Percentiles rank a stretch among this genome's conserved stretches.
Conservation (phyloP, 306 rosid genomes). For the Cercis canadensis region DNA sequence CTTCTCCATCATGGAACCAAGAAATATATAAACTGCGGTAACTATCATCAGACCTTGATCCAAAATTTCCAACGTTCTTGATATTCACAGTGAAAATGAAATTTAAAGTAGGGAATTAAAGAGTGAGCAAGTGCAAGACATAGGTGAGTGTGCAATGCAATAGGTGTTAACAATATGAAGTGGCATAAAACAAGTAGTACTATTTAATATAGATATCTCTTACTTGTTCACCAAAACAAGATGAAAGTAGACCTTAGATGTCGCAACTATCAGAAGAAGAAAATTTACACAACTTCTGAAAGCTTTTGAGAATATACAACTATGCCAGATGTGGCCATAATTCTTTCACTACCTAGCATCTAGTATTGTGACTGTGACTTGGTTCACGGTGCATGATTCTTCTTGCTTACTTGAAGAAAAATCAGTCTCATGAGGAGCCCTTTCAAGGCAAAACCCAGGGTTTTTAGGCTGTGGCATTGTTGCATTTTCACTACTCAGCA, state of each 20-base stretch:
- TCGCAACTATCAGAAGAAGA: conserved; percentile 35
- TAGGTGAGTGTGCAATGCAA: not conserved
- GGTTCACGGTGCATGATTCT: conserved; percentile 69
- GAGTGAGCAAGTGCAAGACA: not conserved
- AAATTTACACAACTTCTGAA: conserved; percentile 11
- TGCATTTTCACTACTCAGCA: conserved; percentile 41
- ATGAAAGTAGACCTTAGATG: conserved; percentile 30
- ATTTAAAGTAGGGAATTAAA: not conserved
- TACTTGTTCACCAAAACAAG: conserved; percentile 40
- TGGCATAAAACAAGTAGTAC: too few relatives aligned
- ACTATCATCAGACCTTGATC: too few relatives aligned
- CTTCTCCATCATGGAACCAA: too few relatives aligned
- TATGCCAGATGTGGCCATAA: not conserved
- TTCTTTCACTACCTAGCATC: conserved; percentile 60
- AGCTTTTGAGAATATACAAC: conserved; percentile 32
- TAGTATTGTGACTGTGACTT: conserved; percentile 70
- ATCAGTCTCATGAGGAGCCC: conserved; percentile 53
- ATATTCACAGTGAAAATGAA: too few relatives aligned
- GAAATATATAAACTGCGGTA: too few relatives aligned
- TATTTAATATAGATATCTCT: conserved; percentile 29
- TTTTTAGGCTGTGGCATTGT: conserved; percentile 46
- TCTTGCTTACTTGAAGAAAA: conserved; percentile 70
- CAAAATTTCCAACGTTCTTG: too few relatives aligned
- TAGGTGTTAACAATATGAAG: too few relatives aligned
- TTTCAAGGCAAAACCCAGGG: conserved; percentile 41